These are phyloP conservation scores for Canna indica DNA, from an alignment of 176 grass and related monocot genomes.

Conservation along the genomic window DNA sequence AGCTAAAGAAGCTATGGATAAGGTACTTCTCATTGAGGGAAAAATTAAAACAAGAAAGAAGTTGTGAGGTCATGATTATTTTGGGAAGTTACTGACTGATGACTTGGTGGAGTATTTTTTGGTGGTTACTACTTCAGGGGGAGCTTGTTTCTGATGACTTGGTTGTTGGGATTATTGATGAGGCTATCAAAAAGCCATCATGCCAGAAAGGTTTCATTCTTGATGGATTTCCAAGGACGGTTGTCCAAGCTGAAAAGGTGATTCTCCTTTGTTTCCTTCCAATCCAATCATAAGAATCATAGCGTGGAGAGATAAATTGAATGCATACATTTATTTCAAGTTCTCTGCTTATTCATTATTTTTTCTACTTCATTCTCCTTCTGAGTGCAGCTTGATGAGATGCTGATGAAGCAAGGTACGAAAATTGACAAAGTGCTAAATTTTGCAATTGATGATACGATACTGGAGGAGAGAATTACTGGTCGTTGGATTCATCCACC, in stretches of 20 bases:
- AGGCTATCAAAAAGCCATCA: conserved; percentile 94
- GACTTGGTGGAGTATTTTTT: too few relatives aligned
- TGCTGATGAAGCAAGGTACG: conserved; percentile 69
- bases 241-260: conserved; percentile 88
- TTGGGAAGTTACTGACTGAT: conserved; percentile 17
- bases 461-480: conserved; percentile 93
- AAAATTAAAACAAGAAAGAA: background rate
- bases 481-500: conserved; percentile 87
- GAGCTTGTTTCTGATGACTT: conserved; percentile 91
- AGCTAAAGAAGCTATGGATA: conserved; percentile 90
- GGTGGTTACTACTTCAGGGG: conserved; percentile 36
- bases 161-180: conserved; percentile 95
- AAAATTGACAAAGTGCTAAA: conserved; percentile 91
- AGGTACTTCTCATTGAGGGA: conserved; percentile 31
- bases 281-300: background rate
- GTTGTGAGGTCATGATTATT: conserved; percentile 11
- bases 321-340: background rate
- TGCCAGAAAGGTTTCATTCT: conserved; percentile 99
- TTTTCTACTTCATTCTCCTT: background rate
- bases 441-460: conserved; percentile 80
- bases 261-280: background rate
- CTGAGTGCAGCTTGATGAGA: conserved; percentile 58
- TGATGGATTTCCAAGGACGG: conserved; percentile 91
- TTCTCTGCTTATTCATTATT: background rate
- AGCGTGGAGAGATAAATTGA: background rate